Conservation (phyloP, 805 yeast genomes). For the Cyberlindnera mrakii region DNA sequence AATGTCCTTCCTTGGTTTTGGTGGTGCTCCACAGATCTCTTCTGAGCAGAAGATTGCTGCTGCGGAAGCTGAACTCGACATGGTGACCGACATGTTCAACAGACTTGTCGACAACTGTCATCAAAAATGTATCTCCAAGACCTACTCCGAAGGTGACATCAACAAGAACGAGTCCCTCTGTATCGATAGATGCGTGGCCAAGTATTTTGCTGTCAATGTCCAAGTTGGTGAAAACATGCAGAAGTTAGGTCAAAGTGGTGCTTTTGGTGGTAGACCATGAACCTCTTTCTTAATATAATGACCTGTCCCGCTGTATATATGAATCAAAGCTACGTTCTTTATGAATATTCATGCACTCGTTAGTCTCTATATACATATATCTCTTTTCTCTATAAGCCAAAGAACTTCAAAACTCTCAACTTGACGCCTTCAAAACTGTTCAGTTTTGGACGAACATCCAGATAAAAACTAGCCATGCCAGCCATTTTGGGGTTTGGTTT, state of each 20-base stretch:
- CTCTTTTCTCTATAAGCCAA: conserved; percentile 36
- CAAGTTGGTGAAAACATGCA: conserved; percentile 83
- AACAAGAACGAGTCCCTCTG: conserved; percentile 79
- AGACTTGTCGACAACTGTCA: conserved; percentile 85
- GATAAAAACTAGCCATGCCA: conserved; percentile 54
- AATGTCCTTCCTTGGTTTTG: conserved; percentile 74
- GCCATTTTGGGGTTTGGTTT: conserved; percentile 40
- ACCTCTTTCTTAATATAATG: background rate
- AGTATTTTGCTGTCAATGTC: conserved; percentile 90
- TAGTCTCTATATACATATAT: conserved; percentile 1
- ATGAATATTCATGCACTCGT: background rate
- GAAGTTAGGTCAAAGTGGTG: conserved; percentile 40
- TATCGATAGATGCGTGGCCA: conserved; percentile 92
- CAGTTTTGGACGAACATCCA: conserved; percentile 91
- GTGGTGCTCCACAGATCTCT: conserved; percentile 65
- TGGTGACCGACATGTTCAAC: conserved; percentile 98
- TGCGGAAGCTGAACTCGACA: conserved; percentile 95
- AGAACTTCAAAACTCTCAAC: conserved; percentile 57
- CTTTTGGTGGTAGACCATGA: conserved; percentile 26
- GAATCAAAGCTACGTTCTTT: background rate
- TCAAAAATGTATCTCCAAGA: conserved; percentile 66
- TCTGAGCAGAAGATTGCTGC: conserved; percentile 77
- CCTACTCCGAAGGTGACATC: conserved; percentile 66
- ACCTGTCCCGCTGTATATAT: conserved; percentile 1
- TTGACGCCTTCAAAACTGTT: conserved; percentile 76